Evolutionary conservation across 768 basidiomycete genomes (phyloP).

Genomic region (Paxillus involutus): DNA sequence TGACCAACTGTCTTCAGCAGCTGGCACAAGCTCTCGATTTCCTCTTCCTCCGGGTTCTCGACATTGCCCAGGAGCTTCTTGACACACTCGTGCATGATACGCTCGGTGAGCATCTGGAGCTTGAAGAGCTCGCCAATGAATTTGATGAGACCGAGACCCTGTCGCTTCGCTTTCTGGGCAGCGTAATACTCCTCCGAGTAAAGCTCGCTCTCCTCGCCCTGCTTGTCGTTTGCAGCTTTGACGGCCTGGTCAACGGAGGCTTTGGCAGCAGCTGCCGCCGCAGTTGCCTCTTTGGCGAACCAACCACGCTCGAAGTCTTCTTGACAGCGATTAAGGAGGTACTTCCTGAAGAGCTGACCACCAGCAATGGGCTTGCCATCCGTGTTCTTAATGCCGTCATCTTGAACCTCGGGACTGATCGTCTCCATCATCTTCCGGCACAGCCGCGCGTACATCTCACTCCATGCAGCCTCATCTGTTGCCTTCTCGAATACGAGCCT

Average conservation of each 20-base stretch:
- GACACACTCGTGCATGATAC: constrained; percentile 98
- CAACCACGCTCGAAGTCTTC: constrained; percentile 98
- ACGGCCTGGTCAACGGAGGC: constrained; percentile 82
- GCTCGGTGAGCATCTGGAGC: constrained; percentile 96
- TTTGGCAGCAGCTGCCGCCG: constrained; percentile 83
- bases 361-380: constrained; percentile 92
- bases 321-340: constrained; percentile 94
- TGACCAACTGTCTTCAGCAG: constrained; percentile 87
- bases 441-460: constrained; percentile 95
- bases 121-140: constrained; percentile 99
- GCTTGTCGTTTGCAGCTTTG: constrained; percentile 64
- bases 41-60: constrained; percentile 95
- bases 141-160: constrained; percentile 94
- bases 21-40: constrained; percentile 95
- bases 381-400: constrained; percentile 77
- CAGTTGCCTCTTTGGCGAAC: constrained; percentile 84
- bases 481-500: constrained; percentile 96
- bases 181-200: constrained; percentile 97
- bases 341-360: constrained; percentile 94
- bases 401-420: constrained; percentile 84
- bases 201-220: constrained; percentile 62
- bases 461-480: constrained; percentile 93
- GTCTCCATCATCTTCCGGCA: constrained; percentile 96
- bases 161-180: constrained; percentile 95
- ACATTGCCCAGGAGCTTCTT: constrained; percentile 94